Evolutionary conservation across 768 basidiomycete species (phyloP).

Genomic region (Trametes villosa): DNA sequence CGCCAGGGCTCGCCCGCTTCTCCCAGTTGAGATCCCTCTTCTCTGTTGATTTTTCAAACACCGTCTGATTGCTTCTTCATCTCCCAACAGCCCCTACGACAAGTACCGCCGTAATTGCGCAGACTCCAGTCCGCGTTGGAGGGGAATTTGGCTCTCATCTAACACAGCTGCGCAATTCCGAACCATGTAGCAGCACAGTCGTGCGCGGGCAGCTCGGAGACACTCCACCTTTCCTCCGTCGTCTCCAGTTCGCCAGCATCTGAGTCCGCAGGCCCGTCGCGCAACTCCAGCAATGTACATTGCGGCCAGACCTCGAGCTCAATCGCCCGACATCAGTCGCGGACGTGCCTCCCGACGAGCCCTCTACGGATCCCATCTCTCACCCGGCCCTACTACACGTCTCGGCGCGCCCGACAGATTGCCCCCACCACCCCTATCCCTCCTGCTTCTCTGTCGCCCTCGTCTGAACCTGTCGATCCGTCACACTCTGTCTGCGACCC

Average conservation of each 20-base stretch:
- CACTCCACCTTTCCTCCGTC: not conserved
- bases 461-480: constrained; percentile 15
- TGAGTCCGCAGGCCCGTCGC: not conserved
- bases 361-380: constrained; percentile 14
- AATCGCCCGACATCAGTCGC: not conserved
- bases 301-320: constrained; percentile 10
- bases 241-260: not conserved
- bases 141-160: not conserved
- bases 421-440: not conserved
- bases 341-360: constrained; percentile 5
- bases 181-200: not conserved
- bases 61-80: not conserved
- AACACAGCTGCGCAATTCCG: not conserved
- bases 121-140: not conserved
- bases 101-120: not conserved
- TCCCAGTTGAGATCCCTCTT: not conserved
- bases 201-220: not conserved
- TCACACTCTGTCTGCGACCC: constrained; percentile 4
- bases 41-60: not conserved
- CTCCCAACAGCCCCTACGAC: not conserved
- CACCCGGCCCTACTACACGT: constrained; percentile 13
- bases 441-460: constrained; percentile 10
- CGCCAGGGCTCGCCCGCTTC: not conserved
- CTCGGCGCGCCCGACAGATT: constrained; percentile 14
- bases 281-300: not conserved